A percentile compares a stretch with the other conserved stretches of the same genome.
Conservation (phyloP, 306 rosid genomes). For the Gastrolobium bilobum region DNA sequence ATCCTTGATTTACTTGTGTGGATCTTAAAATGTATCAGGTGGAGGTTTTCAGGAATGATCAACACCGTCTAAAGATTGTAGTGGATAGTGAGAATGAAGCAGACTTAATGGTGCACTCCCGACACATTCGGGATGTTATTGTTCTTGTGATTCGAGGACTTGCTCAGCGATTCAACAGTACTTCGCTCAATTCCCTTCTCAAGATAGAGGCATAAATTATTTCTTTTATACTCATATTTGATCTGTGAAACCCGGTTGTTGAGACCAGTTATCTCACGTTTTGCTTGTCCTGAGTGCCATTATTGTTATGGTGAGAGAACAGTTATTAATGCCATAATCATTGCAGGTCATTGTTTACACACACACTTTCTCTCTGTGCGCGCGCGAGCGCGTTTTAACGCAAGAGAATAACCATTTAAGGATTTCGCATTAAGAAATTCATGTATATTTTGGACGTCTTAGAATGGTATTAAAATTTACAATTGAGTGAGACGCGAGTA, state of each 20-base stretch:
- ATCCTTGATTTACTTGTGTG: conserved; percentile 32
- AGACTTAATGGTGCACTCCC: conserved; percentile 93
- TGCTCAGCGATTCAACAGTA: conserved; percentile 96
- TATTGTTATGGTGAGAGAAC: conserved; percentile 21
- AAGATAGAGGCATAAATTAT: conserved; percentile 76
- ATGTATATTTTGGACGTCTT: neutral
- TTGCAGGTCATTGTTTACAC: conserved; percentile 22
- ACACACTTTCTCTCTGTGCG: neutral
- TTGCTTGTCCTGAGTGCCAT: conserved; percentile 26
- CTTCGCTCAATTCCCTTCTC: conserved; percentile 96
- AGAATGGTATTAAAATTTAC: neutral
- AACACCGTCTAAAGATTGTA: conserved; percentile 84
- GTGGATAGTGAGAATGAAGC: conserved; percentile 92
- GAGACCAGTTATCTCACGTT: conserved; percentile 40
- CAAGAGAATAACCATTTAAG: neutral
- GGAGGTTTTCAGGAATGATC: conserved; percentile 91
- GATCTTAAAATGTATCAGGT: conserved; percentile 67
- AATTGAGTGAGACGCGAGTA: neutral
- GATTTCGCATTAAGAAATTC: neutral
- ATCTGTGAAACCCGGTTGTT: conserved; percentile 30
- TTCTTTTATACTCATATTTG: conserved; percentile 28
- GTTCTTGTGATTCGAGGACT: conserved; percentile 94
- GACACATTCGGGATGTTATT: conserved; percentile 89
- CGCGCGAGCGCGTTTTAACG: neutral
- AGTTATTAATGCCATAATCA: conserved; percentile 31